These are phyloP conservation scores for Phytophthora constricta DNA, from an alignment of 352 stramenopile genomes.

Conservation along the genomic window DNA sequence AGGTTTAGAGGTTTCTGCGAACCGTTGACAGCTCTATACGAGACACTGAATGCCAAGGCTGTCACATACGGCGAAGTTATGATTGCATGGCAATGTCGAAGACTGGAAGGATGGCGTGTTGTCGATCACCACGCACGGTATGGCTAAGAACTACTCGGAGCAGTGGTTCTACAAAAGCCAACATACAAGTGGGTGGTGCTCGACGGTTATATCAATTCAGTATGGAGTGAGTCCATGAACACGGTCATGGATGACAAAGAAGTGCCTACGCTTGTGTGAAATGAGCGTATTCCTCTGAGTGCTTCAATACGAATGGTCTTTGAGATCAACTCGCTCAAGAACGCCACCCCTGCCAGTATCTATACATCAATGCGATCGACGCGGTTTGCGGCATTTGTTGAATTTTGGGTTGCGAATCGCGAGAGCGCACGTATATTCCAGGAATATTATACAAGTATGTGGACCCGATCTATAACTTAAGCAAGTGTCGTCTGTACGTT, in stretches of 20 bases:
- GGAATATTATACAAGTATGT: too few species aligned
- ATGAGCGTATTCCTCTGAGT: constrained; percentile 86
- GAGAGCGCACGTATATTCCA: too few species aligned
- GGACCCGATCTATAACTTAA: too few species aligned
- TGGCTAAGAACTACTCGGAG: constrained; percentile 90
- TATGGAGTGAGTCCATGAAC: constrained; percentile 96
- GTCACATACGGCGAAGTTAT: constrained; percentile 93
- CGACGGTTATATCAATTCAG: constrained; percentile 88
- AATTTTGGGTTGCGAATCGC: too few species aligned
- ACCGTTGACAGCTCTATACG: too few species aligned
- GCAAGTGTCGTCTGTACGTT: too few species aligned
- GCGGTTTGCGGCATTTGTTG: too few species aligned
- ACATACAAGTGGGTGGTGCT: constrained; percentile 92
- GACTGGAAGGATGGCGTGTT: constrained; percentile 91
- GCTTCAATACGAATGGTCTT: constrained; percentile 90
- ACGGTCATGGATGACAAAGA: constrained; percentile 98
- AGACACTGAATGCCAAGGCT: constrained; percentile 89
- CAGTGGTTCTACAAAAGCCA: constrained; percentile 95
- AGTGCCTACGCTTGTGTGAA: constrained; percentile 93
- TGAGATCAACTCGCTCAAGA: constrained; percentile 91
- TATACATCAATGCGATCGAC: too few species aligned
- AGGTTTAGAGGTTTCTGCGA: too few species aligned
- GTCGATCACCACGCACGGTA: constrained; percentile 91
- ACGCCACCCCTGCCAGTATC: constrained; percentile 87
- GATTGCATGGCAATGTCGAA: constrained; percentile 91